A percentile compares a stretch with the other conserved stretches of the same genome.
phyloP scores from a whole-genome alignment of 2,329 filamentous ascomycete species.

The Neonectria magnoliae region DNA sequence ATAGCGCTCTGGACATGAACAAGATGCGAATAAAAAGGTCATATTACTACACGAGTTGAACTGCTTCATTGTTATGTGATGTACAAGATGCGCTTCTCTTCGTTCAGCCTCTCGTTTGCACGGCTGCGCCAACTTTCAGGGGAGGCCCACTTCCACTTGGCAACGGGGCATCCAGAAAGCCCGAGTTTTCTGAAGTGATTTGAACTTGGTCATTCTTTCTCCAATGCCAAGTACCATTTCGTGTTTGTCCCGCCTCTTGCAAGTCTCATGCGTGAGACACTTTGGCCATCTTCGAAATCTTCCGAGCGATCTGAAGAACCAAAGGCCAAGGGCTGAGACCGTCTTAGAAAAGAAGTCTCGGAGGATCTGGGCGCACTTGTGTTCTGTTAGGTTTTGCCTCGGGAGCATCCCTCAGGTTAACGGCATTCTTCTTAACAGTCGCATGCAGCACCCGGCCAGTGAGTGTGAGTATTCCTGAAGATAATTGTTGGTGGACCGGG shows the following conservation, averaged over 20 bases:
- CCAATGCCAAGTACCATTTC: constrained; percentile 20
- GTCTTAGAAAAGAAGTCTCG: not conserved
- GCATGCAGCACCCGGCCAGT: constrained; percentile 11
- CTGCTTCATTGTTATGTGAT: constrained; percentile 3
- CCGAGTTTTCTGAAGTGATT: constrained; percentile 9
- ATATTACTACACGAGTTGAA: no score
- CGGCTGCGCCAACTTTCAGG: constrained; percentile 17
- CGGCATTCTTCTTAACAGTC: not conserved
- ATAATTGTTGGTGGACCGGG: not conserved
- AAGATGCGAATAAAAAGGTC: no score
- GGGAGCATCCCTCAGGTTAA: not conserved
- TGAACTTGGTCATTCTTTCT: not conserved
- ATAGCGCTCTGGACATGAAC: no score
- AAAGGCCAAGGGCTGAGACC: no score
- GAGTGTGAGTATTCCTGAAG: not conserved
- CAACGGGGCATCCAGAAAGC: not conserved
- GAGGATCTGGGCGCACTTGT: no score
- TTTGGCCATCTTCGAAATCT: constrained; percentile 8
- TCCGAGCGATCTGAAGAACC: constrained; percentile 6
- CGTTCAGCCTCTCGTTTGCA: constrained; percentile 10
- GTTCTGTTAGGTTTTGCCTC: no score
- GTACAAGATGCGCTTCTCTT: constrained; percentile 8
- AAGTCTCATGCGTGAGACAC: constrained; percentile 6
- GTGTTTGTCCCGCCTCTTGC: constrained; percentile 6
- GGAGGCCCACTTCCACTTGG: constrained; percentile 20